phyloP scores from a whole-genome alignment of 345 rosid genomes.

The Sonneratia caseolaris region DNA sequence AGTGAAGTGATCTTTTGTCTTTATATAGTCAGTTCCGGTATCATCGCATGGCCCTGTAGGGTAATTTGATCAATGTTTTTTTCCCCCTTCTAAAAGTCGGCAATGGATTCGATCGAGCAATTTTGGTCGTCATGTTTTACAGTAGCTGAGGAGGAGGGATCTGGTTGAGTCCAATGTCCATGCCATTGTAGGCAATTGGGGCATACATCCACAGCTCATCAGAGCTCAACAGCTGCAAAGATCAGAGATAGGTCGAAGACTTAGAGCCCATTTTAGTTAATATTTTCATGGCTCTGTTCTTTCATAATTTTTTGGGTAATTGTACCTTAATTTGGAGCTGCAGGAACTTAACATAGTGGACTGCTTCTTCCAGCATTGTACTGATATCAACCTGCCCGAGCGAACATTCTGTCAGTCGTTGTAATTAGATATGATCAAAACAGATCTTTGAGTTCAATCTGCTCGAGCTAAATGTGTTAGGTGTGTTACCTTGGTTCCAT shows the following conservation, averaged over 20 bases:
- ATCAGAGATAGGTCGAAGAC: neutral
- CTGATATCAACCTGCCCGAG: conserved; percentile 54
- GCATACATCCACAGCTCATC: conserved; percentile 97
- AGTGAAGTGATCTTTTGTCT: neutral
- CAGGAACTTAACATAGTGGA: conserved; percentile 75
- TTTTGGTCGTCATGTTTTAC: neutral
- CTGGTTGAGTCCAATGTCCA: conserved; percentile 67
- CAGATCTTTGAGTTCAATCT: neutral
- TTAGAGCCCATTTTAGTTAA: neutral
- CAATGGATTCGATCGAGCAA: neutral
- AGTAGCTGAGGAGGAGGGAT: conserved; percentile 31
- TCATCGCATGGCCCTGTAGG: neutral
- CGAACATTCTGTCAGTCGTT: neutral
- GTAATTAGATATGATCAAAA: neutral
- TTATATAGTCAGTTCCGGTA: neutral
- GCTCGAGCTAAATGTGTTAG: neutral
- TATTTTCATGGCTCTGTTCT: no score
- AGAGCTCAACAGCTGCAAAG: conserved; percentile 74
- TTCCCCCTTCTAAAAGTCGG: neutral
- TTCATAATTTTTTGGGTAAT: neutral
- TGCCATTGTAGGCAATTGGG: conserved; percentile 82
- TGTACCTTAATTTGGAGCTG: conserved; percentile 85
- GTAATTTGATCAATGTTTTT: neutral
- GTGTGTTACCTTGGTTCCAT: conserved; percentile 60
- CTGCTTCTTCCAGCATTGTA: conserved; percentile 96